Percentiles rank a stretch among this genome's conserved stretches.
Conservation (phyloP, 106 monocot genomes). For the Allium fistulosum region DNA sequence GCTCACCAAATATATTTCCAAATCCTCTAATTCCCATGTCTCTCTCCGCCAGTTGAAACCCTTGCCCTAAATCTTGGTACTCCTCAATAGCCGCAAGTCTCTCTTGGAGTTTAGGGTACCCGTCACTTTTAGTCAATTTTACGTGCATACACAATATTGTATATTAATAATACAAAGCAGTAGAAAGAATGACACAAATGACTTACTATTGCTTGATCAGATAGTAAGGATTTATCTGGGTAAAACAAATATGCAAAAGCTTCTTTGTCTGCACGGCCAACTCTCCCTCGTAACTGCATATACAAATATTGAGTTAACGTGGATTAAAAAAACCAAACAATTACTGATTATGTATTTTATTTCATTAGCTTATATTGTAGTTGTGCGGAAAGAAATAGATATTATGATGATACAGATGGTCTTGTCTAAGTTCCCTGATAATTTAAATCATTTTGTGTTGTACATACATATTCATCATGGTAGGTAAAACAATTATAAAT, state of each 20-base stretch:
- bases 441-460: too few relatives aligned
- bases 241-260: conserved; percentile 86
- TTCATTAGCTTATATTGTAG: too few relatives aligned
- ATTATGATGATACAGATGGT: too few relatives aligned
- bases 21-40: conserved; percentile 97
- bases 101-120: conserved; percentile 32
- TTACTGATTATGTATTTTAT: too few relatives aligned
- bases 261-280: conserved; percentile 90
- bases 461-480: too few relatives aligned
- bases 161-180: neutral
- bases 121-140: neutral
- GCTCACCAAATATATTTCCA: conserved; percentile 94
- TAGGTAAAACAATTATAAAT: too few relatives aligned
- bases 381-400: too few relatives aligned
- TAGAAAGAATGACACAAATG: neutral
- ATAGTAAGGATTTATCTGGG: conserved; percentile 77
- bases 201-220: conserved; percentile 72
- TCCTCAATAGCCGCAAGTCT: conserved; percentile 84
- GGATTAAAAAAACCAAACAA: too few relatives aligned
- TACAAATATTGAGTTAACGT: neutral
- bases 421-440: too few relatives aligned
- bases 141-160: too few relatives aligned
- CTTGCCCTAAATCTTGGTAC: conserved; percentile 79
- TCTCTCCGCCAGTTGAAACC: conserved; percentile 91
- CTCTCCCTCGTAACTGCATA: conserved; percentile 74